Percentiles rank a stretch among this genome's conserved stretches.
These are phyloP conservation scores for Ogataea pini DNA, from an alignment of 805 yeast genomes.

Conservation along the genomic window DNA sequence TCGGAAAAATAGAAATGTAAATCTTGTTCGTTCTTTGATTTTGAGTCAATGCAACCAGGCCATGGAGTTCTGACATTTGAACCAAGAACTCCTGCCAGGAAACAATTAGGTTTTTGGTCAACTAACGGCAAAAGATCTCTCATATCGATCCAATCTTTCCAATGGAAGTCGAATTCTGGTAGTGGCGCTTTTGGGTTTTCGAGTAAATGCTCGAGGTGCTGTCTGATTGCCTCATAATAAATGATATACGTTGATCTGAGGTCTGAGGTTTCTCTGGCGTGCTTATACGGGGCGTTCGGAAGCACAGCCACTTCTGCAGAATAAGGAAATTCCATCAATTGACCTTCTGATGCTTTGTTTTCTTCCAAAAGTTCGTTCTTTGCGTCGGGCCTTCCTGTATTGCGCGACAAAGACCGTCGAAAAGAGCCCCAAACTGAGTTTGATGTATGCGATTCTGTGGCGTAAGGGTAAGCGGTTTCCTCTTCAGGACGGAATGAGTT, in stretches of 20 bases:
- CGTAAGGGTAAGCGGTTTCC: background rate
- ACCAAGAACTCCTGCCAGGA: constrained; percentile 45
- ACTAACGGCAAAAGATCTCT: constrained; percentile 40
- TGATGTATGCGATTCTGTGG: background rate
- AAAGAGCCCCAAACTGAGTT: constrained; percentile 4
- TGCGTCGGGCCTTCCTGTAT: constrained; percentile 18
- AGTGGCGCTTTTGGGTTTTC: constrained; percentile 32
- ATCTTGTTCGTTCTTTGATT: constrained; percentile 19
- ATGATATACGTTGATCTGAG: constrained; percentile 36
- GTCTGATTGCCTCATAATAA: constrained; percentile 36
- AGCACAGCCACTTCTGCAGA: constrained; percentile 33
- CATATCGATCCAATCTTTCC: constrained; percentile 59
- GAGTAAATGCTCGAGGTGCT: constrained; percentile 30
- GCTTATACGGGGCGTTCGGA: constrained; percentile 41
- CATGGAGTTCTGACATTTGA: constrained; percentile 42
- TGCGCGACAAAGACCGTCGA: constrained; percentile 5
- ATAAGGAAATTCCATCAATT: constrained; percentile 33
- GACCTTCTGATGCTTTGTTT: constrained; percentile 16
- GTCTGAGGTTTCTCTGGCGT: constrained; percentile 38
- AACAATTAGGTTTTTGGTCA: constrained; percentile 44
- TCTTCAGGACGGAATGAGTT: constrained; percentile 8
- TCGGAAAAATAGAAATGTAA: constrained; percentile 28
- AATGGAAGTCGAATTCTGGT: constrained; percentile 46
- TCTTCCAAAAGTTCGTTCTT: constrained; percentile 21
- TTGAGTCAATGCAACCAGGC: constrained; percentile 40